A percentile compares a stretch with the other conserved stretches of the same genome.
Conservation (phyloP, 257 asterid species). For the Voacanga thouarsii region DNA sequence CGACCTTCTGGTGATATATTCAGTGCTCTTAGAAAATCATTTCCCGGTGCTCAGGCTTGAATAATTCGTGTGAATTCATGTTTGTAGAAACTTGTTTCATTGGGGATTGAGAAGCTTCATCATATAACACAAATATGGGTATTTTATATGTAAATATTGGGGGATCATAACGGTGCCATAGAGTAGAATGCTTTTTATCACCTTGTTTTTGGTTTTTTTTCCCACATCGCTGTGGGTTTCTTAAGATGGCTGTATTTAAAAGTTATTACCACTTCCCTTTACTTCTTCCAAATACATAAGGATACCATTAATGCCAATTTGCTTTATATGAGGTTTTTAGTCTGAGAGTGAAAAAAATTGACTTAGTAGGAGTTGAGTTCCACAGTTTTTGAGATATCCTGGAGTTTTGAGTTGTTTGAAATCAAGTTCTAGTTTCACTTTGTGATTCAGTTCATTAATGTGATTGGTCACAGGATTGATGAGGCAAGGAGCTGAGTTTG, state of each 20-base stretch:
- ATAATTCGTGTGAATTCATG: neutral
- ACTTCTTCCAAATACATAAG: neutral
- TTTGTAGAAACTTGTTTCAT: neutral
- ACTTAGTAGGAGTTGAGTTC: neutral
- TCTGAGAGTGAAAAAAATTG: neutral
- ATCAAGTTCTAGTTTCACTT: neutral
- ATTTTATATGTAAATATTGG: neutral
- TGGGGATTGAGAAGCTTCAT: neutral
- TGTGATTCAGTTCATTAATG: neutral
- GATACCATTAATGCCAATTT: neutral
- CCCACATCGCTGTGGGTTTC: neutral
- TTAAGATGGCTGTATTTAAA: neutral
- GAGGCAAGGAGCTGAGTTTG: neutral
- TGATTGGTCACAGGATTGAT: neutral
- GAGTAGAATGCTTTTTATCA: slow-evolving; percentile 4
- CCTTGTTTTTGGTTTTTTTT: neutral
- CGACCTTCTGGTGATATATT: neutral
- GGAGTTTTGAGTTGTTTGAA: neutral
- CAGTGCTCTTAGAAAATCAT: too few relatives aligned
- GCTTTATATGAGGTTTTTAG: neutral
- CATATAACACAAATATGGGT: neutral
- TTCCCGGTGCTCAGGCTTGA: neutral
- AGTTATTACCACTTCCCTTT: neutral
- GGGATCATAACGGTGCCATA: neutral
- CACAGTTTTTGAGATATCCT: neutral